These are phyloP conservation scores for Nakazawaea laoshanensis DNA, from an alignment of 805 yeast genomes.

Conservation along the genomic window DNA sequence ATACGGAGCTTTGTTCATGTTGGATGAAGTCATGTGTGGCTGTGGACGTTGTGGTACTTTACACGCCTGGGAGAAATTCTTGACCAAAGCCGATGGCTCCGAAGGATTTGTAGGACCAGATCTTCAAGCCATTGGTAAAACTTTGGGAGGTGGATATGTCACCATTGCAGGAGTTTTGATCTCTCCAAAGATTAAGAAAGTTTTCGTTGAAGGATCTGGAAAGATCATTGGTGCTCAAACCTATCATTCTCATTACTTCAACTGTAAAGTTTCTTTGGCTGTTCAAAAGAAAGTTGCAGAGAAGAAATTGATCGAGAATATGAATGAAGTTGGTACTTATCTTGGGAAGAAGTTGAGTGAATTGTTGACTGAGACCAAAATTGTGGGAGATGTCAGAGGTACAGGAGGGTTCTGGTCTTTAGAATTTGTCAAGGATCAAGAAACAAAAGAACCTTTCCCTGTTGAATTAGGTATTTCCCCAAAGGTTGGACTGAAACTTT, in stretches of 20 bases:
- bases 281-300: constrained; percentile 33
- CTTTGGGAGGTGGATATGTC: constrained; percentile 40
- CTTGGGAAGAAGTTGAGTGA: constrained; percentile 26
- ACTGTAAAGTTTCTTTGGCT: constrained; percentile 36
- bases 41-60: constrained; percentile 43
- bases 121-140: constrained; percentile 39
- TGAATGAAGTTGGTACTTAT: constrained; percentile 31
- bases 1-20: constrained; percentile 39
- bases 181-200: constrained; percentile 30
- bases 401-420: constrained; percentile 46
- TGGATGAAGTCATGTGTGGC: constrained; percentile 54
- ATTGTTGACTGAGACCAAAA: constrained; percentile 18
- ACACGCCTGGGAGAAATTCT: constrained; percentile 37
- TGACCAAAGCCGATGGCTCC: constrained; percentile 22
- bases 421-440: constrained; percentile 38
- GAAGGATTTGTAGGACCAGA: constrained; percentile 31
- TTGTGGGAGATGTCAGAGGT: constrained; percentile 46
- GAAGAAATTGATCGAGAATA: constrained; percentile 28
- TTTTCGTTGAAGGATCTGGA: constrained; percentile 30
- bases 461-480: no score
- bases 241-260: constrained; percentile 40
- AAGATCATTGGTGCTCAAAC: constrained; percentile 38
- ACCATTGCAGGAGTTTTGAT: constrained; percentile 38
- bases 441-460: constrained; percentile 37
- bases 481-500: no score